Percentiles rank a stretch among this genome's conserved stretches.
Conservation (phyloP, 2,329 filamentous ascomycete species). For the Cadophora gregata region DNA sequence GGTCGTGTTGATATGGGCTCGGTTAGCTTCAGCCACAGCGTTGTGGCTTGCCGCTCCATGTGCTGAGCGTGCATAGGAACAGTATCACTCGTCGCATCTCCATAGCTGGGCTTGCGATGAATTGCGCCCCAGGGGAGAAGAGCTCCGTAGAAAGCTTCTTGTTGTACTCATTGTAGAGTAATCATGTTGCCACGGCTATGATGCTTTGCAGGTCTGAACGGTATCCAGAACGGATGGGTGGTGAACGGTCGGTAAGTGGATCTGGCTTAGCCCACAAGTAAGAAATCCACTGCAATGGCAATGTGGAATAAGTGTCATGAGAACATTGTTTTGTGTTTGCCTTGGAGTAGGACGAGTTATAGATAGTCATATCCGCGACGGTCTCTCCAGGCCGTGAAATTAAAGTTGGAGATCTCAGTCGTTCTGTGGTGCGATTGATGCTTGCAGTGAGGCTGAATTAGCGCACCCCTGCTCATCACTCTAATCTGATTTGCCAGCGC, state of each 20-base stretch:
- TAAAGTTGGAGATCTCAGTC: too few relatives aligned
- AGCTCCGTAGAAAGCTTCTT: too few relatives aligned
- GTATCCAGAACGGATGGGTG: not conserved
- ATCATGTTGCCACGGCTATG: too few relatives aligned
- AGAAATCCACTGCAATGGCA: not conserved
- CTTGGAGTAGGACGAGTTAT: too few relatives aligned
- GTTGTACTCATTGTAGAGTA: too few relatives aligned
- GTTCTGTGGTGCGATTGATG: not conserved
- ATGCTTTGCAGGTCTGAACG: too few relatives aligned
- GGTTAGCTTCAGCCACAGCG: not conserved
- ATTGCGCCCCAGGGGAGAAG: too few relatives aligned
- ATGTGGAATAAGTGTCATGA: not conserved
- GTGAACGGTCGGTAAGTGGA: not conserved
- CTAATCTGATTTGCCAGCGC: slow-evolving; percentile 7
- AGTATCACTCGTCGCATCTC: not conserved
- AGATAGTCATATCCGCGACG: too few relatives aligned
- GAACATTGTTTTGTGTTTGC: too few relatives aligned
- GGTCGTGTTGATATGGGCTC: not conserved
- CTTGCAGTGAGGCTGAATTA: slow-evolving; percentile 6
- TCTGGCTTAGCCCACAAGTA: not conserved
- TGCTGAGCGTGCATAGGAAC: too few relatives aligned
- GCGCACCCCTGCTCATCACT: not conserved
- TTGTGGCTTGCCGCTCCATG: not conserved
- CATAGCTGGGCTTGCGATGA: too few relatives aligned
- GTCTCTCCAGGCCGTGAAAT: too few relatives aligned